A percentile compares a stretch with the other conserved stretches of the same genome.
These are phyloP conservation scores for Falciphora oryzae DNA, from an alignment of 2,329 filamentous ascomycete genomes.

Conservation along the genomic window DNA sequence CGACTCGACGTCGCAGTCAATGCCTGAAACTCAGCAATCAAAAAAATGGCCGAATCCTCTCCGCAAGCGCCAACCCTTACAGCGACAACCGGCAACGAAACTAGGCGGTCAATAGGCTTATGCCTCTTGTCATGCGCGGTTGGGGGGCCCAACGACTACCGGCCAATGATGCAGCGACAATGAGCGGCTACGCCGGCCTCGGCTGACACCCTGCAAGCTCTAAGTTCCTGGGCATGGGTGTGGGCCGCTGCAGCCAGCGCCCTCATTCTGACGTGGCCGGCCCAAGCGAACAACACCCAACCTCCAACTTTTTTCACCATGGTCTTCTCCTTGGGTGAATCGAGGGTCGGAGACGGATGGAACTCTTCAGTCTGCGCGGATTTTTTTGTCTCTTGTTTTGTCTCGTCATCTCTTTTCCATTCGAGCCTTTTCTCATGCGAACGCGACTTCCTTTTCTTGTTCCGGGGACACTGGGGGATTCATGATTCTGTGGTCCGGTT, in stretches of 20 bases:
- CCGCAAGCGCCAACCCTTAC: too few species aligned
- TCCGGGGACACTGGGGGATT: constrained; percentile 3
- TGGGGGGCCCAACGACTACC: neutral
- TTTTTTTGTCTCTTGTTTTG: constrained; percentile 10
- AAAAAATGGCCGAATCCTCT: neutral
- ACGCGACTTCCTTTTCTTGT: constrained; percentile 4
- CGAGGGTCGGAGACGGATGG: neutral
- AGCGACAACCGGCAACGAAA: neutral
- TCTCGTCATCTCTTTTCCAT: neutral
- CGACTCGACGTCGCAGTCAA: neutral
- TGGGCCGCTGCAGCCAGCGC: neutral
- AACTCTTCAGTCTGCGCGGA: neutral
- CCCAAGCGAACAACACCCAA: neutral
- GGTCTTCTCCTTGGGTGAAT: neutral
- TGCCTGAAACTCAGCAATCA: neutral
- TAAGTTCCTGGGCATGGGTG: neutral
- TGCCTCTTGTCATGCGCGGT: neutral
- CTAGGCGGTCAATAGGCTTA: neutral
- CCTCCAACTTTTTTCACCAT: neutral
- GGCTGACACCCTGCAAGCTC: neutral
- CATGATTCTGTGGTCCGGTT: constrained; percentile 1
- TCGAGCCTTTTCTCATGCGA: constrained; percentile 5
- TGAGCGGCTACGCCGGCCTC: neutral
- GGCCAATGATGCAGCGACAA: neutral
- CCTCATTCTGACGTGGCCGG: neutral